phyloP scores from a whole-genome alignment of 345 rosid species.

The Gossypium rotundifolium region DNA sequence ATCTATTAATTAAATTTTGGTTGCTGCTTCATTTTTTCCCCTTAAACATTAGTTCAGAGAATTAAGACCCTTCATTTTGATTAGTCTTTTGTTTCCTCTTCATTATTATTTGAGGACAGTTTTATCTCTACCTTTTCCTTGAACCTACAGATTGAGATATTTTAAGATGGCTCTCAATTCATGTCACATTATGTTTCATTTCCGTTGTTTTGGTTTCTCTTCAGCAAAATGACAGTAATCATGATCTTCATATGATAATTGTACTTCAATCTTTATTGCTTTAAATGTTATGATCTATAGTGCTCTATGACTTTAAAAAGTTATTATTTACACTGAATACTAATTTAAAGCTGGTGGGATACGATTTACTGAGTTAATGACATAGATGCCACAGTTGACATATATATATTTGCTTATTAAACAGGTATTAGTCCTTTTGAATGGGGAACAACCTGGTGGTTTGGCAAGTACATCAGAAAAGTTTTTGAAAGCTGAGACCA shows the following conservation, averaged over 20 bases:
- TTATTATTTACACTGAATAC: neutral
- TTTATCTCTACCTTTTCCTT: neutral
- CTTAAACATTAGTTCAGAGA: too few species aligned
- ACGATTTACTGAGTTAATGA: slow-evolving; percentile 3
- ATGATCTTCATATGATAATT: neutral
- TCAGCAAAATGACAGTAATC: neutral
- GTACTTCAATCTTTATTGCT: neutral
- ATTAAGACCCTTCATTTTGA: neutral
- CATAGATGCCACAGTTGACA: neutral
- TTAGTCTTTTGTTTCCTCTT: neutral
- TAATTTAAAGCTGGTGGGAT: neutral
- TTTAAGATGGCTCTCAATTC: neutral
- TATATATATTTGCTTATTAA: slow-evolving; percentile 6
- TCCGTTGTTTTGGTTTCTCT: neutral
- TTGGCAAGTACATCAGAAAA: slow-evolving; percentile 35
- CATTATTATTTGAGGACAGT: neutral
- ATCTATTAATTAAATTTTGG: neutral
- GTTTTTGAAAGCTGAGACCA: slow-evolving; percentile 39
- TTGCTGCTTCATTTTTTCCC: too few species aligned
- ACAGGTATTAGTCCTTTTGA: slow-evolving; percentile 79
- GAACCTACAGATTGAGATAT: neutral
- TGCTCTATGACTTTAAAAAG: neutral
- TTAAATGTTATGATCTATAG: neutral
- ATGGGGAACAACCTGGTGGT: slow-evolving; percentile 41
- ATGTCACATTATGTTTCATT: neutral